Evolutionary conservation across 225 moss, liverwort and hornwort genomes (phyloP).

Genomic region (Lunularia cruciata): DNA sequence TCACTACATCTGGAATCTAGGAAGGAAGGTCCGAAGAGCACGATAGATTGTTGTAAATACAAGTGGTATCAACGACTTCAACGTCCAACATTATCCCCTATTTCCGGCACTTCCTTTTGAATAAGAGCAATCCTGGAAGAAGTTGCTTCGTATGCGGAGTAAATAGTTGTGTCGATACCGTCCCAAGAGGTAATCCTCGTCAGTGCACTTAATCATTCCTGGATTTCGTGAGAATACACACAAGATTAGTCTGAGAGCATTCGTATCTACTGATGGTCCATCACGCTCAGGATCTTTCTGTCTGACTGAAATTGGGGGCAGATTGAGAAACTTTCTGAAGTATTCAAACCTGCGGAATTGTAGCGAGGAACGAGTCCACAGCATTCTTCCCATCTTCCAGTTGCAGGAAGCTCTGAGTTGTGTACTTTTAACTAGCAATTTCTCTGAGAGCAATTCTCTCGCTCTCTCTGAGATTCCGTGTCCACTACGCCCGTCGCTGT

Average conservation of each 20-base stretch:
- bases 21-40: slow-evolving; percentile 5
- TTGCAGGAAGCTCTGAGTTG: background rate
- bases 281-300: no score
- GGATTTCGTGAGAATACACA: background rate
- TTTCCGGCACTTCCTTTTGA: slow-evolving; percentile 12
- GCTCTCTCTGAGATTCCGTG: background rate
- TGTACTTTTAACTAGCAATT: background rate
- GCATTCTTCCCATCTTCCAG: background rate
- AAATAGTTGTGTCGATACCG: slow-evolving; percentile 10
- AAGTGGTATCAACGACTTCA: background rate
- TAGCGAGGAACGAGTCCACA: no score
- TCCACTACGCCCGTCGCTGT: background rate
- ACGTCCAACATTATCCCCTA: background rate
- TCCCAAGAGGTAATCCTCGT: slow-evolving; percentile 13
- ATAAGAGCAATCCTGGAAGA: background rate
- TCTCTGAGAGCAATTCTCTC: background rate
- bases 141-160: slow-evolving; percentile 7
- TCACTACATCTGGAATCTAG: background rate
- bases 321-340: background rate
- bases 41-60: slow-evolving; percentile 10
- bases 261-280: background rate
- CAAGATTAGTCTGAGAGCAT: background rate
- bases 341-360: background rate
- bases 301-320: background rate
- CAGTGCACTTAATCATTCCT: background rate